Percentiles rank a stretch among this genome's conserved stretches.
phyloP scores from a whole-genome alignment of 345 rosid genomes.

The Iberis pinnata region DNA sequence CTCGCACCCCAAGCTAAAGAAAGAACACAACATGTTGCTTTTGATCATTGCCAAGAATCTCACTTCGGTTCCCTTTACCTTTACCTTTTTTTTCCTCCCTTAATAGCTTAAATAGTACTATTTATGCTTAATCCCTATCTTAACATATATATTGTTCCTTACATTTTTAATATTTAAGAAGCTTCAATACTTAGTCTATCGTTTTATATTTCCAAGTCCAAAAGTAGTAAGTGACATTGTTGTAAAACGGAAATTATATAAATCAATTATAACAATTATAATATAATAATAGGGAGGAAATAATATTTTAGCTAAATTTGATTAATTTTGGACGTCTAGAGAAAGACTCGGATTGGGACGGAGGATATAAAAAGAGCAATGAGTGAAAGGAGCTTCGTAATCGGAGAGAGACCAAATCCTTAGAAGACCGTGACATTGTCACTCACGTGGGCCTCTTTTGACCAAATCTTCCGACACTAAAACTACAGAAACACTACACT shows the following conservation, averaged over 20 bases:
- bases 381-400: slow-evolving; percentile 23
- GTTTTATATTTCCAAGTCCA: not conserved
- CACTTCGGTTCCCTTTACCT: slow-evolving; percentile 30
- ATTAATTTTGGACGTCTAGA: not conserved
- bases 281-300: no score
- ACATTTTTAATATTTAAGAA: not conserved
- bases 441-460: slow-evolving; percentile 36
- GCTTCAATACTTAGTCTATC: not conserved
- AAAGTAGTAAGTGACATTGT: not conserved
- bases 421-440: slow-evolving; percentile 36
- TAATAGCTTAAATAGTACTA: slow-evolving; percentile 18
- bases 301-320: not conserved
- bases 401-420: slow-evolving; percentile 30
- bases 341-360: not conserved
- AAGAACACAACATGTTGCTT: slow-evolving; percentile 34
- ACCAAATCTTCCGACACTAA: slow-evolving; percentile 27
- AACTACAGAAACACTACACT: slow-evolving; percentile 27
- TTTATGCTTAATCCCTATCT: not conserved
- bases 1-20: slow-evolving; percentile 30
- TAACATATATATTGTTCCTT: not conserved
- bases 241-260: no score
- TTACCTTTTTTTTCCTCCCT: slow-evolving; percentile 12
- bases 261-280: no score
- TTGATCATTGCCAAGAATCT: slow-evolving; percentile 37
- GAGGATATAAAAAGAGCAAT: slow-evolving; percentile 6